phyloP scores from a whole-genome alignment of 176 grass and related monocot genomes.

The Triticum turgidum region DNA sequence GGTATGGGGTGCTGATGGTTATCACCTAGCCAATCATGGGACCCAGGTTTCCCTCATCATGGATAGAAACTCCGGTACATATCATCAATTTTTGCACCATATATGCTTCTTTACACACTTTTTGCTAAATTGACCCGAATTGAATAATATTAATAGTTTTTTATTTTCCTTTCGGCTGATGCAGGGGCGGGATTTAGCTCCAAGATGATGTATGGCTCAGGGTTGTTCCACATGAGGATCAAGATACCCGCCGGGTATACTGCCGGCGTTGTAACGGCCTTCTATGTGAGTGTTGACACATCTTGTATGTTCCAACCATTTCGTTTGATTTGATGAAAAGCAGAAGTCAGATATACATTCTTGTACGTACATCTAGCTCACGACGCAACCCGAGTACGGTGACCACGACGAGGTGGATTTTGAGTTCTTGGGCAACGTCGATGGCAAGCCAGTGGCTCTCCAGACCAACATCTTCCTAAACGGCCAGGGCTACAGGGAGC shows the following conservation, averaged over 20 bases:
- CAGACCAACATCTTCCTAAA: conserved; percentile 73
- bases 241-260: conserved; percentile 55
- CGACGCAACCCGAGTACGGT: conserved; percentile 4
- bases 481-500: conserved; percentile 52
- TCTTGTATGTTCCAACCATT: neutral
- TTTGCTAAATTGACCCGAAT: no score
- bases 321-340: no score
- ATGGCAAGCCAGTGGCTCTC: conserved; percentile 49
- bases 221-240: conserved; percentile 70
- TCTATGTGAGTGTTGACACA: neutral
- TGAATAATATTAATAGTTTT: no score
- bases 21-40: conserved; percentile 39
- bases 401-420: conserved; percentile 60
- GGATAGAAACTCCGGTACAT: conserved; percentile 56
- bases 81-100: no score
- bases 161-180: no score
- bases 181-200: conserved; percentile 47
- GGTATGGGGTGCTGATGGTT: conserved; percentile 40
- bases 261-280: conserved; percentile 59
- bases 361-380: neutral
- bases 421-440: conserved; percentile 66
- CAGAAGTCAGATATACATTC: no score
- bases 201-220: conserved; percentile 48
- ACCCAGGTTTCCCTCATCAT: conserved; percentile 45
- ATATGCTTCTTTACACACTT: no score